Evolutionary conservation across 768 basidiomycete genomes (phyloP).

Genomic region (Hypholoma fasciculare): DNA sequence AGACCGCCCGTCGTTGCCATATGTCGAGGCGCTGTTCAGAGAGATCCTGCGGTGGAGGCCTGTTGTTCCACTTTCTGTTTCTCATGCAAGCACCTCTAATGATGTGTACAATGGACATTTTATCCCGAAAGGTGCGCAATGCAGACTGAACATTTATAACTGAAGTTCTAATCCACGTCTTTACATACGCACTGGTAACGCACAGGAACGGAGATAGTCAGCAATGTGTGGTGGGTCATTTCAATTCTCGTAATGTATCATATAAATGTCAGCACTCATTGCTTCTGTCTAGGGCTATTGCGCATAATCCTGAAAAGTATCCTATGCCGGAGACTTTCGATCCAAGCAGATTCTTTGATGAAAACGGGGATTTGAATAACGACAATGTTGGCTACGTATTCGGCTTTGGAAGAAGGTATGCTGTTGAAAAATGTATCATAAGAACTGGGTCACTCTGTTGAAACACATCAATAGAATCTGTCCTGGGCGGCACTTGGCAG

Average conservation of each 20-base stretch:
- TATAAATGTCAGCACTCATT: background rate
- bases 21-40: background rate
- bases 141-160: background rate
- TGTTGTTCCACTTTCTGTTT: background rate
- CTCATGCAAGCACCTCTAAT: background rate
- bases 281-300: background rate
- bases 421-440: background rate
- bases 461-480: background rate
- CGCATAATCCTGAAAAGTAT: background rate
- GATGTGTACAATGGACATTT: constrained; percentile 2
- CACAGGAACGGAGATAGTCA: background rate
- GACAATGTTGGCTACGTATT: background rate
- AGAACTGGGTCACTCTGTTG: background rate
- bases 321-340: background rate
- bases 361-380: background rate
- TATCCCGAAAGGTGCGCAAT: background rate
- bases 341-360: background rate
- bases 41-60: constrained; percentile 3
- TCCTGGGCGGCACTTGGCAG: background rate
- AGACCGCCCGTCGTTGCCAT: background rate
- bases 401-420: constrained; percentile 5
- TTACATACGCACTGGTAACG: background rate
- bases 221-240: background rate
- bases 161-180: background rate
- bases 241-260: no score